These are phyloP conservation scores for Clitocybe nebularis DNA, from an alignment of 1,284 basidiomycete species.

Conservation along the genomic window DNA sequence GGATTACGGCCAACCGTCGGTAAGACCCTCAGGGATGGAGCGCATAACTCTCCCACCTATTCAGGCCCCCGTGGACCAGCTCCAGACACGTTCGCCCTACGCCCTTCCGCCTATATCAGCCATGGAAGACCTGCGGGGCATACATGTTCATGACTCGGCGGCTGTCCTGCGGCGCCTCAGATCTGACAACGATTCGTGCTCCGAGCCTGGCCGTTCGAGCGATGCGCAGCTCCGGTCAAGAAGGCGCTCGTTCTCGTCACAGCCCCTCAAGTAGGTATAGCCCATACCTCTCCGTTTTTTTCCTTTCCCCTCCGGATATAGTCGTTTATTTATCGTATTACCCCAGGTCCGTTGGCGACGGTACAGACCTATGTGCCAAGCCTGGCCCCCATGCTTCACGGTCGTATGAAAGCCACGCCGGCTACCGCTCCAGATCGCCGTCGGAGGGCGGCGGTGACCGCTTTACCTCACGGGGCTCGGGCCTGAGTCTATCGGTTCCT, in stretches of 20 bases:
- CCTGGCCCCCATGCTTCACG: slow-evolving; percentile 20
- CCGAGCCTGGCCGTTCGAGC: slow-evolving; percentile 17
- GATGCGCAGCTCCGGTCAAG: slow-evolving; percentile 26
- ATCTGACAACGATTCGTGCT: slow-evolving; percentile 38
- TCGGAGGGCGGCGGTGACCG: slow-evolving; percentile 13
- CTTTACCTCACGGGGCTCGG: neutral
- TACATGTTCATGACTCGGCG: slow-evolving; percentile 51
- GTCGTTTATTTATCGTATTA: neutral
- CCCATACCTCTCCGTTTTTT: slow-evolving; percentile 6
- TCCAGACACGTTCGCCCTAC: slow-evolving; percentile 31
- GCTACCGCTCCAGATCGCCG: slow-evolving; percentile 15
- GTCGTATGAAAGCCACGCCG: slow-evolving; percentile 19
- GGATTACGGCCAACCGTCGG: slow-evolving; percentile 19
- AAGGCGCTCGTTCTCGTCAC: slow-evolving; percentile 33
- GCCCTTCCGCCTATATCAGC: slow-evolving; percentile 66
- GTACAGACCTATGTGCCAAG: no score
- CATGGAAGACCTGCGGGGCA: slow-evolving; percentile 52
- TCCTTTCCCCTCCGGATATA: no score
- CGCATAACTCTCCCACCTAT: slow-evolving; percentile 52
- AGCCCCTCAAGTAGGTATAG: slow-evolving; percentile 29
- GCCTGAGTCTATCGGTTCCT: slow-evolving; percentile 20
- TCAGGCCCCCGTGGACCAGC: slow-evolving; percentile 29
- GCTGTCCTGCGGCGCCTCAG: slow-evolving; percentile 57
- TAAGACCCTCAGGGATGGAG: slow-evolving; percentile 13
- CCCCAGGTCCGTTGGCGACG: neutral